Evolutionary conservation across 306 rosid genomes (phyloP).

Genomic region (Comarum palustre): DNA sequence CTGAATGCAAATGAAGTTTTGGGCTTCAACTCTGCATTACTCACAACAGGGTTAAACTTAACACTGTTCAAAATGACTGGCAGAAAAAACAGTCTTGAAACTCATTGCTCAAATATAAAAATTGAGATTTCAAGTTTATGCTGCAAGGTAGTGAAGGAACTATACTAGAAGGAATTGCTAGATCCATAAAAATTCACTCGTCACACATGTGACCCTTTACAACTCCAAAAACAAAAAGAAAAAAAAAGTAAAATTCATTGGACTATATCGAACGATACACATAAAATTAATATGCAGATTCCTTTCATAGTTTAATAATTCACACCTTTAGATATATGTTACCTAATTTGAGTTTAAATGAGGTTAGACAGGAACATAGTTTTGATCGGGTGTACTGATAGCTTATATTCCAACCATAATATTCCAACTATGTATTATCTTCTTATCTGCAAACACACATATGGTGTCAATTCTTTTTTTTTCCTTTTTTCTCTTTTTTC

Average conservation of each 20-base stretch:
- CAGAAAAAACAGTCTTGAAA: neutral
- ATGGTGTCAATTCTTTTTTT: neutral
- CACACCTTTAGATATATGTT: neutral
- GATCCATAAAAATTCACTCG: neutral
- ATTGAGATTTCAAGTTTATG: neutral
- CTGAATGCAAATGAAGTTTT: neutral
- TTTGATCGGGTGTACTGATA: neutral
- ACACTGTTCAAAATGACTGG: neutral
- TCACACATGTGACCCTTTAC: neutral
- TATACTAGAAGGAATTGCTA: neutral
- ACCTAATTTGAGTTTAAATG: neutral
- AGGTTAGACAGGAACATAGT: neutral
- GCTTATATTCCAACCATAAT: constrained; percentile 1
- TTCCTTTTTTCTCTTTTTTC: neutral
- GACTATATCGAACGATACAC: neutral
- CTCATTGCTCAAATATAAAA: neutral
- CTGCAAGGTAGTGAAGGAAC: neutral
- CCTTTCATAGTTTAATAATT: neutral
- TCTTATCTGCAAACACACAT: neutral
- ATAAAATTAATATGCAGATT: constrained; percentile 4
- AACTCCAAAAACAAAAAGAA: neutral
- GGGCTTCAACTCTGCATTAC: neutral
- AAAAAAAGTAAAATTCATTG: constrained; percentile 1
- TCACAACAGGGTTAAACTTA: neutral
- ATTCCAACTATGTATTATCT: neutral